Percentiles rank a stretch among this genome's conserved stretches.
Conservation (phyloP, 257 asterid species). For the Lycium ferocissimum region DNA sequence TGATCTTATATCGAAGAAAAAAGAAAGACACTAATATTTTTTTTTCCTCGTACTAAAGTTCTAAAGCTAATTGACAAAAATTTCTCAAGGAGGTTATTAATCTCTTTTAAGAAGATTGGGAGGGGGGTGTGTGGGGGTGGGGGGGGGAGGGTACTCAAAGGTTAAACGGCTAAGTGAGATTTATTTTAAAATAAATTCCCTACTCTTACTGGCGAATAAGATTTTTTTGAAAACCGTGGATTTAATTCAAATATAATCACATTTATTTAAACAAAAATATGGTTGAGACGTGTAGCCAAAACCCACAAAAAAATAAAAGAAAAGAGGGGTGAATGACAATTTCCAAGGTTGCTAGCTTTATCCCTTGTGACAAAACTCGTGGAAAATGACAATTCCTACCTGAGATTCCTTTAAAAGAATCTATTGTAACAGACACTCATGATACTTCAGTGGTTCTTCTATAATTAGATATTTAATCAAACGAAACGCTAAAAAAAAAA, state of each 20-base stretch:
- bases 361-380: neutral
- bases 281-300: neutral
- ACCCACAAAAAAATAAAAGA: neutral
- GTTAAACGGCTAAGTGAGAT: too few relatives aligned
- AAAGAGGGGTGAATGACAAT: neutral
- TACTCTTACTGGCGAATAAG: neutral
- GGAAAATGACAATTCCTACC: conserved; percentile 21
- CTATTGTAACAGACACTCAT: neutral
- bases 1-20: too few relatives aligned
- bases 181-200: neutral
- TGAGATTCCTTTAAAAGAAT: conserved; percentile 23
- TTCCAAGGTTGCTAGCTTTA: neutral
- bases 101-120: too few relatives aligned
- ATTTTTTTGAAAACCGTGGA: neutral
- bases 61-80: too few relatives aligned
- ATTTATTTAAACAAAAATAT: neutral
- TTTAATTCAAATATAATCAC: conserved; percentile 6
- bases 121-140: too few relatives aligned
- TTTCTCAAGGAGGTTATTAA: too few relatives aligned
- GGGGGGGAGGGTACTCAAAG: too few relatives aligned
- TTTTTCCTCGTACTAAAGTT: too few relatives aligned
- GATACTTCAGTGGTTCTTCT: neutral
- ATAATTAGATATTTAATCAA: too few relatives aligned
- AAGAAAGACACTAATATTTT: too few relatives aligned
- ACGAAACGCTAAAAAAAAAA: neutral